A percentile compares a stretch with the other conserved stretches of the same genome.
phyloP scores from a whole-genome alignment of 1,139 yeast genomes.

The Blastobotrys arbuscula region DNA sequence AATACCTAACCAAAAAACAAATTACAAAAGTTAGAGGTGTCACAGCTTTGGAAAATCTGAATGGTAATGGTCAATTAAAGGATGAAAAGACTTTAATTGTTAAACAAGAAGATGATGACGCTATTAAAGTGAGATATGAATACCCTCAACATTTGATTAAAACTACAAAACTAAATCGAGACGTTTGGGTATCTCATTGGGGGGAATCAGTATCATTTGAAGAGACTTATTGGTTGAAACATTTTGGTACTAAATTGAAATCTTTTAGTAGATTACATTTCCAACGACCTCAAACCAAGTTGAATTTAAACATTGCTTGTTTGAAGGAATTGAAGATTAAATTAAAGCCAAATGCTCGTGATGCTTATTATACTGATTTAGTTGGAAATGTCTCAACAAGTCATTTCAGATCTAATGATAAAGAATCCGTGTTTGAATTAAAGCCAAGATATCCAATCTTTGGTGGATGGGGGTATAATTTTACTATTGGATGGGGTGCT shows the following conservation, averaged over 20 bases:
- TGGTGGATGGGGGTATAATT: conserved; percentile 96
- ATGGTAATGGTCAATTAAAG: not conserved
- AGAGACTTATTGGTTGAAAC: conserved; percentile 78
- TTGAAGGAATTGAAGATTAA: conserved; percentile 43
- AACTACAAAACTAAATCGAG: conserved; percentile 59
- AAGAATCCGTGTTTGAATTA: conserved; percentile 46
- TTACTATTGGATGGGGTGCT: conserved; percentile 88
- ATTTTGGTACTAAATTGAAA: conserved; percentile 64
- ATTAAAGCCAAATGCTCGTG: conserved; percentile 47
- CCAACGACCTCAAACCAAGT: conserved; percentile 41
- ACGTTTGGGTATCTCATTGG: conserved; percentile 82
- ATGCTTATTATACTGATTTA: conserved; percentile 75
- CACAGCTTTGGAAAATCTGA: conserved; percentile 16
- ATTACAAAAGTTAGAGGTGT: conserved; percentile 39
- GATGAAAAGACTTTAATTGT: conserved; percentile 38
- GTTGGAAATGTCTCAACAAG: conserved; percentile 95
- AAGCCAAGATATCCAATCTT: conserved; percentile 88
- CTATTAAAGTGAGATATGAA: conserved; percentile 55
- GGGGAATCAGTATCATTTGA: conserved; percentile 59
- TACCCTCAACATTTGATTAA: conserved; percentile 63
- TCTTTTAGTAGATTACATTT: conserved; percentile 76
- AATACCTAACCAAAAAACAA: conserved; percentile 56
- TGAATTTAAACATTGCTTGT: conserved; percentile 36
- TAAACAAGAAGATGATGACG: conserved; percentile 44
- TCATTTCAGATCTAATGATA: conserved; percentile 36